Evolutionary conservation across 176 grass and related monocot genomes (phyloP), one percentile per base, ranked within the genome.

Genomic region (Rhynchospora pubera): DNA sequence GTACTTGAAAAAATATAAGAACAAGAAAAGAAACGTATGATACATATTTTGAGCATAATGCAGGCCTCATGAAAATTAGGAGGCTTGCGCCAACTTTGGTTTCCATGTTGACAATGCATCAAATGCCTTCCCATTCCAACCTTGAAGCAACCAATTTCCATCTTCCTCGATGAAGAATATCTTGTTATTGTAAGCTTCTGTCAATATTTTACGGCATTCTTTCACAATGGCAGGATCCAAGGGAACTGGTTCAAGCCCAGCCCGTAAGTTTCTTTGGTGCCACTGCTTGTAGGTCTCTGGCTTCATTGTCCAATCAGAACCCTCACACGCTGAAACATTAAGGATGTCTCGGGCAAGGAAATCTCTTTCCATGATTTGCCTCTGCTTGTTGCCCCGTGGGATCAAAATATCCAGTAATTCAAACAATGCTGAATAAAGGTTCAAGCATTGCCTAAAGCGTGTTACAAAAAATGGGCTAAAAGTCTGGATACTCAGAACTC

Each of bases 41-140:
- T 28, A 28, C 26, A 28, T 28, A 28, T 28, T 28, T 28, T 28
- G 26, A 28, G 26, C 26, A 28, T 28, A 28, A 28, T 28, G 26
- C 26, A 28, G 1, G 26, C 26, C 26, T 28, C 26, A 28, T 28
- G 1, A 28, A 28, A 28, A 18, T 57, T 53, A 10, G 5, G 9
- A 58, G 56, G 56, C 3, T 57, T 22, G 30, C 2, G 21, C 48
- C 14, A 55, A 8, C 21, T 78, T 78, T 6, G 73, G 22, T 57
- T 28, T 28, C 74, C 74, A 78, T 1, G 32, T n/a, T 26, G 74
- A 78, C 9, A 78, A 0, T 34, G 74, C 48, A 57, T 51, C 19
- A 78, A 32, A 26, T 18, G 32, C 74, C 9, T 10, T 78, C 34
- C 74, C 74, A 34, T 56, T 78, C 74, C 74, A 78, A 15, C 74